Conservation (phyloP, 2,329 filamentous ascomycete species). For the Trichoderma oligosporum region DNA sequence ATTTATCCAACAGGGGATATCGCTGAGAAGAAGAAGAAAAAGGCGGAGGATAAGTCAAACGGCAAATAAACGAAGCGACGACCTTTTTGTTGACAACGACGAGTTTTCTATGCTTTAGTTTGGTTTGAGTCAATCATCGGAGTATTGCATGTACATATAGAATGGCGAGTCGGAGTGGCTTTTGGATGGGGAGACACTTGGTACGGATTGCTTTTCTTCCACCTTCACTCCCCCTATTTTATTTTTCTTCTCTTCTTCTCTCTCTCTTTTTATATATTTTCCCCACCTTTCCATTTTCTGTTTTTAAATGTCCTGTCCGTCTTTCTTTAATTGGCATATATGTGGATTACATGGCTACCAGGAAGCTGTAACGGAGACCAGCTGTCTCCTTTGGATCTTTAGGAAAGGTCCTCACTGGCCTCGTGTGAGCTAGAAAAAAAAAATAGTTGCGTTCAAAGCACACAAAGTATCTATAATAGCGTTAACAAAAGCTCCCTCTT, state of each 20-base stretch:
- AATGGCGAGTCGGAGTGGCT: constrained; percentile 7
- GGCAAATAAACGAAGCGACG: constrained; percentile 19
- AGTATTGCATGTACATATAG: constrained; percentile 19
- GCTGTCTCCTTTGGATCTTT: constrained; percentile 7
- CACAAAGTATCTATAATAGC: constrained; percentile 1
- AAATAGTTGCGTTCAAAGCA: background rate
- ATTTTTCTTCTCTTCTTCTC: background rate
- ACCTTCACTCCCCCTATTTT: no score
- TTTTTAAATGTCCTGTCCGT: background rate
- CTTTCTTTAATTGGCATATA: constrained; percentile 13
- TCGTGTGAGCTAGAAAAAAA: background rate
- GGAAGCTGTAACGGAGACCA: constrained; percentile 3
- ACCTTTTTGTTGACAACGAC: background rate
- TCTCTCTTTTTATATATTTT: background rate
- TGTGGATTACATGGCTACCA: constrained; percentile 2
- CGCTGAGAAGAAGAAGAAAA: constrained; percentile 29
- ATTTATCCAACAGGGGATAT: constrained; percentile 43
- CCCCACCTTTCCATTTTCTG: background rate
- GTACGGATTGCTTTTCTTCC: constrained; percentile 3
- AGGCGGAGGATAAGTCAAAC: constrained; percentile 30
- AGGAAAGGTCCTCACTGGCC: background rate
- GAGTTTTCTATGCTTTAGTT: constrained; percentile 1
- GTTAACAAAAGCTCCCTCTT: background rate
- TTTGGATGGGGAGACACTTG: constrained; percentile 8
- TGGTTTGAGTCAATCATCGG: constrained; percentile 9